Conservation (phyloP, 1,284 basidiomycete genomes). For the Sanghuangporus weigelae region DNA sequence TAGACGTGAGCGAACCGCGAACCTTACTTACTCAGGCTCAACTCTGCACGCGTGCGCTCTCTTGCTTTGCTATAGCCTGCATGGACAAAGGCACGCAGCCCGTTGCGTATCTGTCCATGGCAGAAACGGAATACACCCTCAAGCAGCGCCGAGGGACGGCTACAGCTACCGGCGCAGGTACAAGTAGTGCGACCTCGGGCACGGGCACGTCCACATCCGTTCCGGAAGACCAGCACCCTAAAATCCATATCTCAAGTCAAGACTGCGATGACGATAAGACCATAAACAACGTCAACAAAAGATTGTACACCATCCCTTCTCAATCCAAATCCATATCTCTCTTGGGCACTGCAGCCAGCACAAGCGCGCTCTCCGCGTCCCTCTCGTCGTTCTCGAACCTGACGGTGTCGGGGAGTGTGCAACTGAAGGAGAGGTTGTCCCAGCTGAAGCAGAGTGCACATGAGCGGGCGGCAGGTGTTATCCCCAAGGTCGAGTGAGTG, state of each 20-base stretch:
- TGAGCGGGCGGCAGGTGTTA: slow-evolving; percentile 10
- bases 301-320: too few species aligned
- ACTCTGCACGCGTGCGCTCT: not conserved
- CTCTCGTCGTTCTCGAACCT: slow-evolving; percentile 16
- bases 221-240: not conserved
- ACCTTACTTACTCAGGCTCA: too few species aligned
- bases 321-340: too few species aligned
- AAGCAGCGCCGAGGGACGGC: not conserved
- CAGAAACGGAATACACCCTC: not conserved
- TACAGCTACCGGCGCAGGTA: too few species aligned
- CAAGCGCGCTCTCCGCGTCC: slow-evolving; percentile 18
- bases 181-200: not conserved
- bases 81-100: not conserved
- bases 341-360: not conserved
- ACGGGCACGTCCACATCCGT: not conserved
- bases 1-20: not conserved
- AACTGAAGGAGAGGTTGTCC: slow-evolving; percentile 11
- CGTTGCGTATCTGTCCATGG: not conserved
- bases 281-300: not conserved
- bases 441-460: slow-evolving; percentile 13
- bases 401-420: not conserved
- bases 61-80: not conserved
- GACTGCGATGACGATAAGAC: not conserved
- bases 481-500: slow-evolving; percentile 14
- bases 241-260: not conserved